Conservation (phyloP, 2,329 filamentous ascomycete species). For the Colletotrichum tabaci region DNA sequence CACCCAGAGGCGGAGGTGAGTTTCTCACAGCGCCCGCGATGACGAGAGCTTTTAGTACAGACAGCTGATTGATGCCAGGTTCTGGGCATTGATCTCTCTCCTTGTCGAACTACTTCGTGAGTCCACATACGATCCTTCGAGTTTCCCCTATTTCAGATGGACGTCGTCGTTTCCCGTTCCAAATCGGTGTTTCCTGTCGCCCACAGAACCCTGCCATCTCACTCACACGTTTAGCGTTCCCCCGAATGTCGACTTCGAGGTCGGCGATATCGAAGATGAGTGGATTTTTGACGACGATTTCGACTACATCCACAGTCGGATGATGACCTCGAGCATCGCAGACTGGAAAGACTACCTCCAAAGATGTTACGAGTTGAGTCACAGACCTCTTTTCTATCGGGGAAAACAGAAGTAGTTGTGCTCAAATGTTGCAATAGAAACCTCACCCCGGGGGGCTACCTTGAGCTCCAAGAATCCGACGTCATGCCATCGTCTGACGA, state of each 20-base stretch:
- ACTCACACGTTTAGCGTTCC: constrained; percentile 51
- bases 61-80: too few species aligned
- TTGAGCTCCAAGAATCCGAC: constrained; percentile 60
- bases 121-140: not conserved
- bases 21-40: too few species aligned
- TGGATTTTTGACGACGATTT: constrained; percentile 55
- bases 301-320: constrained; percentile 45
- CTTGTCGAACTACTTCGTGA: not conserved
- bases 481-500: constrained; percentile 59
- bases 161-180: too few species aligned
- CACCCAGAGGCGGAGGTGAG: constrained; percentile 48
- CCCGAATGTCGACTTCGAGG: constrained; percentile 60
- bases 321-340: constrained; percentile 39
- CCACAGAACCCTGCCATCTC: too few species aligned
- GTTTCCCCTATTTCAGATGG: too few species aligned
- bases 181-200: not conserved
- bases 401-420: not conserved
- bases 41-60: too few species aligned
- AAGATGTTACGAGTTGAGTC: not conserved
- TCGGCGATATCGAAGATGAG: constrained; percentile 58
- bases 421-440: constrained; percentile 37
- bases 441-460: constrained; percentile 59
- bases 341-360: not conserved
- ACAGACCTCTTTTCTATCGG: too few species aligned
- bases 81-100: constrained; percentile 42